Evolutionary conservation across 1,139 yeast genomes (phyloP).

Genomic region (Saccharomyces hybrid): DNA sequence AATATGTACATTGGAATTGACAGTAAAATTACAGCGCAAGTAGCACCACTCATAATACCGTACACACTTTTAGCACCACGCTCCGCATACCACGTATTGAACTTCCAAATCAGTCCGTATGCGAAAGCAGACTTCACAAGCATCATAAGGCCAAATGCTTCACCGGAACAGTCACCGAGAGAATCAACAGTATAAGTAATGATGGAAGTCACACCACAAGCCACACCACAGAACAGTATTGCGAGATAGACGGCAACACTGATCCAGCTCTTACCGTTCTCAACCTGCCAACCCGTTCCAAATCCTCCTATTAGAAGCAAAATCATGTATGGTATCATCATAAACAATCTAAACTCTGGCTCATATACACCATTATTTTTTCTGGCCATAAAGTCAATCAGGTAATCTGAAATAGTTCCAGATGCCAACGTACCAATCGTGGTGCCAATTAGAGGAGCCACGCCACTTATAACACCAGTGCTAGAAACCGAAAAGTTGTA

Average conservation of each 20-base stretch:
- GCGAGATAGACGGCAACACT: background rate
- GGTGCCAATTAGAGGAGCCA: background rate
- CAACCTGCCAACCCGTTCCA: background rate
- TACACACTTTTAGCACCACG: background rate
- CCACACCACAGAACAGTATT: background rate
- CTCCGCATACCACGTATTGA: background rate
- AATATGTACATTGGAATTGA: background rate
- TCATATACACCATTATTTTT: background rate
- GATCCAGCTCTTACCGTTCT: background rate
- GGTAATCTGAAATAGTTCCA: background rate
- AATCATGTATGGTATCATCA: background rate
- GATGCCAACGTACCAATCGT: background rate
- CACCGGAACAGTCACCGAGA: background rate
- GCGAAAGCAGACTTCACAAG: background rate
- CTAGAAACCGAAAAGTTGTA: background rate
- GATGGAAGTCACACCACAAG: background rate
- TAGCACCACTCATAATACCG: background rate
- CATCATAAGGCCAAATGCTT: background rate
- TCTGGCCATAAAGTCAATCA: background rate
- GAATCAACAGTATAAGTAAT: background rate
- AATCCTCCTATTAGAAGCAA: background rate
- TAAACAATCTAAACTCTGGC: background rate
- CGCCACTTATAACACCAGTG: background rate
- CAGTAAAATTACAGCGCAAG: background rate
- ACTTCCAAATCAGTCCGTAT: background rate